Percentiles rank a stretch among this genome's conserved stretches.
Conservation (phyloP, 2,329 filamentous ascomycete species). For the Endoconidiophora laricicola region DNA sequence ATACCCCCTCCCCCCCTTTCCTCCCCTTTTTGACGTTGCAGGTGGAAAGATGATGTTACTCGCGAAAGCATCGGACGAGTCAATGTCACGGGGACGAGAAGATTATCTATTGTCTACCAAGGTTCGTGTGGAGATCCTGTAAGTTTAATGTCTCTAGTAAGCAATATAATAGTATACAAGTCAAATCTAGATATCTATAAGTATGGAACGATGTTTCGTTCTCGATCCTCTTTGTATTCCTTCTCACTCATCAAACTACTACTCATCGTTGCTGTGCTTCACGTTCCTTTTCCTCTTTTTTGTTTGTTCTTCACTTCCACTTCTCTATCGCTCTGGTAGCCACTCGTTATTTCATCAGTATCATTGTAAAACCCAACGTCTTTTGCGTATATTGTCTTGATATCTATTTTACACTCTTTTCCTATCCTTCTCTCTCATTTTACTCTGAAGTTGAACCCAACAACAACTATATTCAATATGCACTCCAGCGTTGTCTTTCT, state of each 20-base stretch:
- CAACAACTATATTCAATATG: constrained; percentile 6
- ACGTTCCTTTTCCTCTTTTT: background rate
- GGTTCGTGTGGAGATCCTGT: no score
- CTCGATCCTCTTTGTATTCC: background rate
- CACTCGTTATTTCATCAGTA: constrained; percentile 2
- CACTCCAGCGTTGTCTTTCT: constrained; percentile 9
- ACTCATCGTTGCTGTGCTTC: constrained; percentile 7
- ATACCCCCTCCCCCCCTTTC: no score
- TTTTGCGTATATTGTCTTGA: background rate
- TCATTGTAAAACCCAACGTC: background rate
- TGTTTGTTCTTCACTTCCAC: background rate
- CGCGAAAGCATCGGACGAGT: no score
- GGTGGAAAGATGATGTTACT: no score
- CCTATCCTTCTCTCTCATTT: background rate
- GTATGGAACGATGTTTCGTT: background rate
- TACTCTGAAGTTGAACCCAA: background rate
- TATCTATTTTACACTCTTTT: background rate
- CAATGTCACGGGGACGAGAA: no score
- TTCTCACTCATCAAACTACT: constrained; percentile 2
- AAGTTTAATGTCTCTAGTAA: no score
- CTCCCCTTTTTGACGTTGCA: no score
- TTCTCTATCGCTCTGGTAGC: constrained; percentile 9
- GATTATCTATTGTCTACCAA: no score
- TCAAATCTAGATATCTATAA: no score
- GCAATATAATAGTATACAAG: no score